Conservation (phyloP, 1,284 basidiomycete genomes). For the Pulchroboletus neoregius region DNA sequence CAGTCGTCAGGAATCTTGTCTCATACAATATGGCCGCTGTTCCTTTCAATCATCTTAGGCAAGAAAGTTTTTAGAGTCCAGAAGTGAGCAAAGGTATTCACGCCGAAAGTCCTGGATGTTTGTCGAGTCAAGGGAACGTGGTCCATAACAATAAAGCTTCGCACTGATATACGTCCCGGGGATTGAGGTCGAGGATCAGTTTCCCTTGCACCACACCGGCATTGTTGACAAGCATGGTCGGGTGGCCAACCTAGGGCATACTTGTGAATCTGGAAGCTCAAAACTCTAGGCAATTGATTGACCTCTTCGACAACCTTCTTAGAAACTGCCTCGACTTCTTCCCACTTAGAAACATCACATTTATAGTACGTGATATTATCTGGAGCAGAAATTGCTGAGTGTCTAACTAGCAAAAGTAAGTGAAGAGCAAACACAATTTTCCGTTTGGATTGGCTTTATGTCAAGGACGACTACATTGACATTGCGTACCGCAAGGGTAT, state of each 20-base stretch:
- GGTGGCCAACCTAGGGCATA: slow-evolving; percentile 68
- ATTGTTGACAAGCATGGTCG: slow-evolving; percentile 92
- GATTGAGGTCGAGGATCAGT: slow-evolving; percentile 71
- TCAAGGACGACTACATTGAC: slow-evolving; percentile 86
- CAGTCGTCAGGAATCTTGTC: not conserved
- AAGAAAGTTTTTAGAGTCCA: slow-evolving; percentile 91
- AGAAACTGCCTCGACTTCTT: slow-evolving; percentile 71
- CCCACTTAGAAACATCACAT: slow-evolving; percentile 87
- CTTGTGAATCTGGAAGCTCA: not conserved
- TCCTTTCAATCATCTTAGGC: slow-evolving; percentile 79
- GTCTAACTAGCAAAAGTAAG: not conserved
- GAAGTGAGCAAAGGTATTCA: slow-evolving; percentile 87
- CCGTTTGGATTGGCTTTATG: slow-evolving; percentile 67
- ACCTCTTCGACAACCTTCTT: slow-evolving; percentile 75
- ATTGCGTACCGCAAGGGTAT: slow-evolving; percentile 76
- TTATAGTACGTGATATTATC: slow-evolving; percentile 79
- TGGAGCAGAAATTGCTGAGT: slow-evolving; percentile 28
- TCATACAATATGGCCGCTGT: slow-evolving; percentile 80
- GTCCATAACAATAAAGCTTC: slow-evolving; percentile 24
- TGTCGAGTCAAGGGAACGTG: not conserved
- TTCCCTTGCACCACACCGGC: slow-evolving; percentile 95
- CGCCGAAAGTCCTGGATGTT: slow-evolving; percentile 72
- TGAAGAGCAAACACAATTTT: slow-evolving; percentile 55
- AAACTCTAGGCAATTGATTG: not conserved
- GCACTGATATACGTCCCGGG: slow-evolving; percentile 78